Evolutionary conservation across 768 basidiomycete genomes (phyloP).

Genomic region (Mycena belliarum): DNA sequence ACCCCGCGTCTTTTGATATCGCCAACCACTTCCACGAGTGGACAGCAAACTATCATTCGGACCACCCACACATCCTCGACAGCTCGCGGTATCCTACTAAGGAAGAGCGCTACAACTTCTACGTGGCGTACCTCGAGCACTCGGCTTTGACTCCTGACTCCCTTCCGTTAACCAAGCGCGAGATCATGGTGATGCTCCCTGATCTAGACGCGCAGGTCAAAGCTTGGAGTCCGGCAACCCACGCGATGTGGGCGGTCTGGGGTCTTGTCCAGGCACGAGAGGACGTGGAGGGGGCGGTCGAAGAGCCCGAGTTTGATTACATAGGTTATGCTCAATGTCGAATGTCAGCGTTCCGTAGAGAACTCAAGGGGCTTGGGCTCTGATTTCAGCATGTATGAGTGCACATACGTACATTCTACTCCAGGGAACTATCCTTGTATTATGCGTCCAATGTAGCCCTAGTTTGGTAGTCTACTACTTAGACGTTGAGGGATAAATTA

Average conservation of each 20-base stretch:
- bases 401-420: not conserved
- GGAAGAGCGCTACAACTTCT: conserved; percentile 80
- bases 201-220: conserved; percentile 77
- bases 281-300: conserved; percentile 57
- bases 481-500: conserved; percentile 4
- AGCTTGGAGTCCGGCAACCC: conserved; percentile 88
- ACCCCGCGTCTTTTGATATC: conserved; percentile 93
- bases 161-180: conserved; percentile 34
- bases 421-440: not conserved
- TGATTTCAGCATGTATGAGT: not conserved
- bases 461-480: conserved; percentile 1
- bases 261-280: conserved; percentile 89
- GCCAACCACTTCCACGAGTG: conserved; percentile 98
- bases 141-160: conserved; percentile 36
- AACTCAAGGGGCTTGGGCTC: conserved; percentile 36
- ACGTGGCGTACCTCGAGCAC: conserved; percentile 76
- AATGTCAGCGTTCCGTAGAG: conserved; percentile 62
- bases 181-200: conserved; percentile 42
- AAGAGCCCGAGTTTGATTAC: conserved; percentile 86
- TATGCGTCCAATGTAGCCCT: conserved; percentile 16
- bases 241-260: conserved; percentile 95
- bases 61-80: conserved; percentile 67
- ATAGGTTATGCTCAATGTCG: conserved; percentile 75
- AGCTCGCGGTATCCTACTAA: conserved; percentile 68
- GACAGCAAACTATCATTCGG: conserved; percentile 85